A percentile compares a stretch with the other conserved stretches of the same genome.
phyloP scores from a whole-genome alignment of 352 stramenopile genomes.

The Phytophthora agathidicida region DNA sequence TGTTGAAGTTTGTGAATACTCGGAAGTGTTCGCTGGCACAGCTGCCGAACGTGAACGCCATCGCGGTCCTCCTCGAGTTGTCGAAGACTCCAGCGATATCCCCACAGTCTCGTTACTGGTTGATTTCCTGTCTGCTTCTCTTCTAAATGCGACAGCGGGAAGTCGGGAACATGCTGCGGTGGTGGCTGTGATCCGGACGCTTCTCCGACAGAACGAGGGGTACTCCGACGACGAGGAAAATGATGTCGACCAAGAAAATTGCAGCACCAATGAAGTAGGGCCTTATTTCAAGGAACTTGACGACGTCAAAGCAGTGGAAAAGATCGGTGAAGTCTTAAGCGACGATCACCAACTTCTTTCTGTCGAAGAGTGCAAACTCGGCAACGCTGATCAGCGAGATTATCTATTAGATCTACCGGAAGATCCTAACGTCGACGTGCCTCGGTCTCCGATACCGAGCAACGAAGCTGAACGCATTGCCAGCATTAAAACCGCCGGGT shows the following conservation, averaged over 20 bases:
- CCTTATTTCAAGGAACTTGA: conserved; percentile 6
- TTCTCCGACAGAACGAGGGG: conserved; percentile 12
- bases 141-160: conserved; percentile 2
- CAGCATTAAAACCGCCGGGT: not conserved
- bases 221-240: not conserved
- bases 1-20: conserved; percentile 53
- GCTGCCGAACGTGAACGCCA: conserved; percentile 10
- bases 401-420: conserved; percentile 12
- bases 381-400: conserved; percentile 2
- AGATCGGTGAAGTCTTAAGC: conserved; percentile 1
- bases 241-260: not conserved
- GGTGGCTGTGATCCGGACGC: conserved; percentile 25
- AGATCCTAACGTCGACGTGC: conserved; percentile 7
- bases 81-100: not conserved
- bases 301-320: not conserved
- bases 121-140: conserved; percentile 28
- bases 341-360: conserved; percentile 8
- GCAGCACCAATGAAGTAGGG: not conserved
- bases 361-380: conserved; percentile 19
- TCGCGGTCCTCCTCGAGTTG: conserved; percentile 5
- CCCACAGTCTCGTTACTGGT: conserved; percentile 21
- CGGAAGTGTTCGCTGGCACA: conserved; percentile 14
- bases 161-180: conserved; percentile 22
- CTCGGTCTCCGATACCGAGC: conserved; percentile 18
- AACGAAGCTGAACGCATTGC: conserved; percentile 27